Evolutionary conservation across 139 green algal species (phyloP), one percentile per base, ranked within the genome.

Genomic region (Picochlorum sp.): DNA sequence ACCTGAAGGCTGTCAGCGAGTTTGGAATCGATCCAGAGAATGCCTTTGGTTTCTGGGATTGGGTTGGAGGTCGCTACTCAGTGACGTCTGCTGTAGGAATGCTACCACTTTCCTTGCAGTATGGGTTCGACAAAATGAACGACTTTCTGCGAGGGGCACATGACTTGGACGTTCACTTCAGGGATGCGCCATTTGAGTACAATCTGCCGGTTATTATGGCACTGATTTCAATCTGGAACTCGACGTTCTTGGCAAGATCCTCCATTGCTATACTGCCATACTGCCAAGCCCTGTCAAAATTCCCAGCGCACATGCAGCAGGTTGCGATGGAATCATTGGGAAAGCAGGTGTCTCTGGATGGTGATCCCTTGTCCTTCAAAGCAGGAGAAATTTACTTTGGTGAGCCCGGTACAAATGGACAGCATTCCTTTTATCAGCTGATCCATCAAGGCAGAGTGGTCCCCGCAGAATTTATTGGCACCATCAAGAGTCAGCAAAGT

Each of bases 11-110:
- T 20, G 94, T 99, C 18, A 94, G 91, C 73, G 88, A 95, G 79
- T 99, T 99, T 83, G 94, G 94, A 75, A 99, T 99, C 56, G 85
- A 99, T 81, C 85, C 92, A 4, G 72, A 62, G 18, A 99, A 99
- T 70, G 90, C 92, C 2, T 99, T 99, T 83, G 94, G 84, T 23
- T 99, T 99, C 82, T 99, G 94, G 94, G 91, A 97, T 79, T 95
- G 88, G 88, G 89, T 97, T 45, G 90, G 94, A 66, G 94, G 94
- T 32, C 83, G 94, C 61, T 99, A 98, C 83, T 92, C 79, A 8
- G 94, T 99, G 38, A 95, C 83, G 76, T 92, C 78, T 23, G 92
- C 94, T 8, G 94, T 99, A 2, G 94, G 94, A 67, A 83, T 97
- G 55, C 78, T 99, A 62, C 94, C 94, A 2, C 84, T 99, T 20